A percentile compares a stretch with the other conserved stretches of the same genome.
Evolutionary conservation across 257 asterid genomes (phyloP).

Genomic region (Lycium ferocissimum): DNA sequence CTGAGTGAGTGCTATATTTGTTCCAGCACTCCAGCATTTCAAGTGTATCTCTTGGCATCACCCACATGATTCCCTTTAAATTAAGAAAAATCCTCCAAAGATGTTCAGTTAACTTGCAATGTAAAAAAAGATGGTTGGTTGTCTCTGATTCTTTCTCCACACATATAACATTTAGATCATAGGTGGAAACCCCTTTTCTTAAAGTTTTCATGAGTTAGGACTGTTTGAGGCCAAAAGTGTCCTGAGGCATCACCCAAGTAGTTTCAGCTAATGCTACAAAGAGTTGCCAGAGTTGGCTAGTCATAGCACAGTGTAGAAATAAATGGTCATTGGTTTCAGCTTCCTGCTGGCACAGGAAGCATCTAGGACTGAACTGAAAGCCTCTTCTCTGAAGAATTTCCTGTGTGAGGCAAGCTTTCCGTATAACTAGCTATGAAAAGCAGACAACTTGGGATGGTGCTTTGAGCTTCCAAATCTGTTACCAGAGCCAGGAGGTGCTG

Average conservation of each 20-base stretch:
- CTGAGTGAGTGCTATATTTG: no score
- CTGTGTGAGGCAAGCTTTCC: background rate
- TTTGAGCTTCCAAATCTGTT: conserved; percentile 18
- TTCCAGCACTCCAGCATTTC: no score
- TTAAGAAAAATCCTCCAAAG: no score
- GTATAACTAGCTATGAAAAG: background rate
- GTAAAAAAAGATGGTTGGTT: no score
- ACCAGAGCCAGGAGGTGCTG: background rate
- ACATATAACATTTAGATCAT: no score
- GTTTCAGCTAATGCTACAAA: background rate
- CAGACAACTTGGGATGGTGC: background rate
- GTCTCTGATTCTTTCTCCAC: no score
- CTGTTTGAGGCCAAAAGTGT: background rate
- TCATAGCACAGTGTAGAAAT: background rate
- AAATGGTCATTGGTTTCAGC: background rate
- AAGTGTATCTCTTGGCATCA: no score
- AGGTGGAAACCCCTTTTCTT: no score
- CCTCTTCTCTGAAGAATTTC: background rate
- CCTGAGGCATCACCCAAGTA: background rate
- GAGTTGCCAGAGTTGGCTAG: background rate
- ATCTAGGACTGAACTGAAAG: conserved; percentile 6
- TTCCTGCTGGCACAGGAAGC: background rate
- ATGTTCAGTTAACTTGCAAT: no score
- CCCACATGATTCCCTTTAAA: no score
- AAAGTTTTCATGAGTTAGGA: background rate